These are phyloP conservation scores for Immersiella caudata DNA, from an alignment of 495 filamentous ascomycete genomes.

Conservation along the genomic window DNA sequence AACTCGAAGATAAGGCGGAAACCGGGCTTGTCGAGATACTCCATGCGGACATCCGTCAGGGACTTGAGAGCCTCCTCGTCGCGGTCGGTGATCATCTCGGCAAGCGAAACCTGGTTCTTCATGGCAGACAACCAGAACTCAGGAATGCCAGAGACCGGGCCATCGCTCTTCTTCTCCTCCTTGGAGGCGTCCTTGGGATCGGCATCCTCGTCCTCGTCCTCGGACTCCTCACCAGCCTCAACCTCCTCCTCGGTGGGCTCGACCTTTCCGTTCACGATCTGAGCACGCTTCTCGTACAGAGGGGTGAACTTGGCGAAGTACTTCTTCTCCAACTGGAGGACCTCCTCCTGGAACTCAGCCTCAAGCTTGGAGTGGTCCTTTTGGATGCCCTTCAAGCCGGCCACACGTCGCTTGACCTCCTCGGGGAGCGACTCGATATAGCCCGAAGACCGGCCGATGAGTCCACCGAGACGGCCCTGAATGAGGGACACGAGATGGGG, in stretches of 20 bases:
- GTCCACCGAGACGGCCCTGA: slow-evolving; percentile 88
- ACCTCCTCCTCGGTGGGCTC: slow-evolving; percentile 90
- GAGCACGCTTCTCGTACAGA: slow-evolving; percentile 91
- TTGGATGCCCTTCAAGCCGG: slow-evolving; percentile 95
- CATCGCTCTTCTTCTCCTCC: slow-evolving; percentile 48
- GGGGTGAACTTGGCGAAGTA: slow-evolving; percentile 98
- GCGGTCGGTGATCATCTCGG: slow-evolving; percentile 96
- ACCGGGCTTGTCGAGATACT: slow-evolving; percentile 96
- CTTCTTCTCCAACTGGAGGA: slow-evolving; percentile 97
- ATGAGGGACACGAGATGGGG: slow-evolving; percentile 94
- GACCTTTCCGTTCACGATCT: slow-evolving; percentile 83
- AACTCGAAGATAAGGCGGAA: slow-evolving; percentile 99
- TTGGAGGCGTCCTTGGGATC: slow-evolving; percentile 59
- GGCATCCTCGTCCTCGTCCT: slow-evolving; percentile 58
- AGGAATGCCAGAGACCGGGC: slow-evolving; percentile 73
- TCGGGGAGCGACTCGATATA: slow-evolving; percentile 95
- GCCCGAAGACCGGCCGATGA: slow-evolving; percentile 93
- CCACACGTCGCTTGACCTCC: slow-evolving; percentile 86
- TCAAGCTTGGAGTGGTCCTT: slow-evolving; percentile 98
- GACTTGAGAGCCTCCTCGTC: slow-evolving; percentile 91
- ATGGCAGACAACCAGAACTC: slow-evolving; percentile 99
- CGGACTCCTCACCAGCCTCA: slow-evolving; percentile 79
- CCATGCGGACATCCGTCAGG: slow-evolving; percentile 95
- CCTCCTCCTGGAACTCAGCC: slow-evolving; percentile 96
- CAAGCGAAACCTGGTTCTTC: slow-evolving; percentile 97